These are phyloP conservation scores for Barbatosphaeria neglecta DNA, from an alignment of 495 filamentous ascomycete genomes.

Conservation along the genomic window DNA sequence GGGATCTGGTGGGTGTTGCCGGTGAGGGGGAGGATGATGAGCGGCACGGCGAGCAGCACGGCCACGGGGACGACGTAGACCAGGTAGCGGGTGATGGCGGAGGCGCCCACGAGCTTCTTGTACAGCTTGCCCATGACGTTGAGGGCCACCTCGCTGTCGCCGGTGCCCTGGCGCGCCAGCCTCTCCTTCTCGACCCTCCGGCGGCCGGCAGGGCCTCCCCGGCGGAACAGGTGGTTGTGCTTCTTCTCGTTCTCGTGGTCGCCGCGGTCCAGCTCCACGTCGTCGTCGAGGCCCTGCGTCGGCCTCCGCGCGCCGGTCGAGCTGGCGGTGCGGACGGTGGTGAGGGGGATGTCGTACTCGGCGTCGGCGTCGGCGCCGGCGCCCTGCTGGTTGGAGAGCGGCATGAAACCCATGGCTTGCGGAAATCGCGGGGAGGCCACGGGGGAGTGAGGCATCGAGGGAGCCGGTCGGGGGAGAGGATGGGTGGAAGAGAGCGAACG, in stretches of 20 bases:
- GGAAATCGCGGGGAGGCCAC: conserved; percentile 10
- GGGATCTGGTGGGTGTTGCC: conserved; percentile 18
- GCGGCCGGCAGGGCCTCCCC: conserved; percentile 37
- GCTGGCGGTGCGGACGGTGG: conserved; percentile 33
- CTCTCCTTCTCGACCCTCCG: conserved; percentile 38
- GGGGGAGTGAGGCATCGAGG: conserved; percentile 19
- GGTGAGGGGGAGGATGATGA: conserved; percentile 56
- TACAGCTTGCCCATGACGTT: conserved; percentile 84
- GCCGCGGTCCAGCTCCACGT: conserved; percentile 1
- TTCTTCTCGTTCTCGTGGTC: conserved; percentile 19
- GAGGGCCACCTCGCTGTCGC: conserved; percentile 45
- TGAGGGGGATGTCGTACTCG: conserved; percentile 41
- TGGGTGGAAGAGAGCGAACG: neutral
- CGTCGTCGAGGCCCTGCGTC: conserved; percentile 24
- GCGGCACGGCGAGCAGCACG: conserved; percentile 63
- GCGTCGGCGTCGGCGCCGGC: conserved; percentile 6
- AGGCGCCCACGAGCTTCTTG: conserved; percentile 72
- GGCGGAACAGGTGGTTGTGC: conserved; percentile 38
- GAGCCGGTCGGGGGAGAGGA: neutral
- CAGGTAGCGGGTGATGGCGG: conserved; percentile 75
- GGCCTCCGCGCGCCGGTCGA: conserved; percentile 38
- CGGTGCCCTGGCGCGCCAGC: conserved; percentile 43
- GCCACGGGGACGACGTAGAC: conserved; percentile 78
- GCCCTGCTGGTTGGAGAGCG: conserved; percentile 8
- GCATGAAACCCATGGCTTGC: conserved; percentile 16